Base-by-base conservation (phyloP, 176 grass and related monocot genomes). In the Aegilops longissima region DNA sequence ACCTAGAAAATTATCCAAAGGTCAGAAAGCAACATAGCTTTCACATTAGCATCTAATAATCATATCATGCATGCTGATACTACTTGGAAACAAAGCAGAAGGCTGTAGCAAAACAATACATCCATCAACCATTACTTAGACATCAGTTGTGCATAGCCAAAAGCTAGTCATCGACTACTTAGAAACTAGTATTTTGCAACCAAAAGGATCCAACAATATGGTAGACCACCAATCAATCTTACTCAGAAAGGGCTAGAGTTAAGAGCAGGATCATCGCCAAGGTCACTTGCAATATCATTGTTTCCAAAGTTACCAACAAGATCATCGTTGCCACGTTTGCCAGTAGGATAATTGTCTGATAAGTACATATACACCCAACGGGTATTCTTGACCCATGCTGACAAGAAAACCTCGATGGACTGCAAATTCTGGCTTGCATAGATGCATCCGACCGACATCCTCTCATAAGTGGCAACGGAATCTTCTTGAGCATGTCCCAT, bases 401-500 rank as follows among this genome's bases (percentile, higher is more conserved):
- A 61, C 59, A 61, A 10, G 21, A 20, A 61, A 61, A 23, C 59
- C 20, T 3, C 8, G 59, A 61, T 61, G 59, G 59, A 61, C 21
- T 23, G 59, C 59, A 61, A 61, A 23, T 61, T 61, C 21, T 61
- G 21, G 17, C 21, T 61, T 61, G 21, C 59, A 61, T 61, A 61
- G 21, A 61, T 61, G 59, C 59, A 61, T 61, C 59, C 59, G 8
- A 23, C 59, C 12, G 59, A n/a, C 59, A 61, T 61, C 59, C 59
- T 61, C 59, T 61, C 59, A 61, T 61, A 61, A 20, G 59, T 34
- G 10, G 8, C 23, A 68, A n/a, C 12, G 40, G 16, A 81, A 81
- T 67, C 6, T 68, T 29, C 79, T 81, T 67, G 39, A 80, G 61
- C 61, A 80, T 80, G 1, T 49, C 38, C 78, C 61, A 66, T 20